Evolutionary conservation across 2,329 filamentous ascomycete genomes (phyloP), one percentile per base, ranked within the genome.

Genomic region (Dichotomopilus funicola): DNA sequence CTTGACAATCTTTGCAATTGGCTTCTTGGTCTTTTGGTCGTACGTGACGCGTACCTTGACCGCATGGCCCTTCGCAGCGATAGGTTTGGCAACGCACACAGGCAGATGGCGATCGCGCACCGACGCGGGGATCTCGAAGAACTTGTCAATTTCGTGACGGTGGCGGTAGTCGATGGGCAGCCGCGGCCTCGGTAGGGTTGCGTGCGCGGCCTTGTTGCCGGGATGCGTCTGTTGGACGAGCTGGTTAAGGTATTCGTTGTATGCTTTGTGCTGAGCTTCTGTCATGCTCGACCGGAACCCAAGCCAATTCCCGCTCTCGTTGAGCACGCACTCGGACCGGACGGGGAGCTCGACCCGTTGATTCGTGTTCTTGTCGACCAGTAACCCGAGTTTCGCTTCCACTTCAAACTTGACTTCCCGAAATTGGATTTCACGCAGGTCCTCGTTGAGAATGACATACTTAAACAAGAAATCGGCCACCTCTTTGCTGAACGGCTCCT

Each of bases 241-340:
- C 1, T 75, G 73, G 68, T 99, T 99, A 45, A 99, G 77, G 62
- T 87, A 96, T 2, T 87, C 80, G 67, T 99, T 99, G 73, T 92
- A 84, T 19, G 75, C 75, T 65, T 86, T 86, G 72, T 97, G 92
- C 73, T 96, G 90, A 41, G 73, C 72, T 75, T 91, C 83, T 4
- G 88, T 91, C 92, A 97, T 96, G 59, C 85, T 89, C 67, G 91
- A 96, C 64, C 85, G 83, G 66, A 97, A 99, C 0, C 78, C 79
- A 35, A 87, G 77, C 45, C 81, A 78, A 36, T 60, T 57, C 19
- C 77, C 75, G 31, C 77, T 79, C 36, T 83, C 79, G 47, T 77
- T 75, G 19, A 95, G 71, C 6, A 95, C 75, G 48, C 82, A 87
- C 67, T 94, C 88, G 0, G 88, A 86, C 27, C 78, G 70, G 4